These are phyloP conservation scores for Artemisia tridentata DNA, from an alignment of 129 eudicot genomes.

Conservation along the genomic window DNA sequence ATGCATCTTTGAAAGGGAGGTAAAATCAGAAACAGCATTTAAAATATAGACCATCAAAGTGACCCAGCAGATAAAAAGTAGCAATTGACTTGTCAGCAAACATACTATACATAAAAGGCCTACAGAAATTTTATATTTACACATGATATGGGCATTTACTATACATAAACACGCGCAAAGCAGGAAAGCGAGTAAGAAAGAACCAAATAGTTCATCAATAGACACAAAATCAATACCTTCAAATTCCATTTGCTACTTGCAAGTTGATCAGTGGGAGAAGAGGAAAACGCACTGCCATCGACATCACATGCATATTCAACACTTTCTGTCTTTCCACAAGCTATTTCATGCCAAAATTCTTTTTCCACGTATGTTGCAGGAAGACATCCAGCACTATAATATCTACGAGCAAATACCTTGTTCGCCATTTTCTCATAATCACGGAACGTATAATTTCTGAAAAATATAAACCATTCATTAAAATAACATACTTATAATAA, in stretches of 20 bases:
- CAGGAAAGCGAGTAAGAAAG: not conserved
- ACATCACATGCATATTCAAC: conserved; percentile 99
- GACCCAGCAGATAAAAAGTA: not conserved
- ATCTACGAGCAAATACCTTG: conserved; percentile 95
- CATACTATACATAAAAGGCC: not conserved
- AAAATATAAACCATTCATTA: conserved; percentile 21
- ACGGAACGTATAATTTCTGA: conserved; percentile 94
- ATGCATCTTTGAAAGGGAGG: not conserved
- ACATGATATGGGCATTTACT: not conserved
- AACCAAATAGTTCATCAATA: not conserved
- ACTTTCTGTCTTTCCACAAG: conserved; percentile 80
- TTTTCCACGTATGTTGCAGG: conserved; percentile 85
- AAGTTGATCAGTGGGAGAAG: conserved; percentile 83
- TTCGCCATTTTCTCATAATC: conserved; percentile 99
- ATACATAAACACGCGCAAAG: not conserved
- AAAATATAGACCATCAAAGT: not conserved
- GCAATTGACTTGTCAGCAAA: not conserved
- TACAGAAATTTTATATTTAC: too few species aligned
- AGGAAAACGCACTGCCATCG: conserved; percentile 99
- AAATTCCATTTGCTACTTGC: conserved; percentile 98
- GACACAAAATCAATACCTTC: conserved; percentile 54
- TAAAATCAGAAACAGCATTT: not conserved
- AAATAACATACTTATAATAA: not conserved
- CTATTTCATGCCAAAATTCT: conserved; percentile 98
- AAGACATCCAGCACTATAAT: conserved; percentile 82